Evolutionary conservation across 176 grass and related monocot genomes (phyloP).

Genomic region (Bolboschoenus planiculmis): DNA sequence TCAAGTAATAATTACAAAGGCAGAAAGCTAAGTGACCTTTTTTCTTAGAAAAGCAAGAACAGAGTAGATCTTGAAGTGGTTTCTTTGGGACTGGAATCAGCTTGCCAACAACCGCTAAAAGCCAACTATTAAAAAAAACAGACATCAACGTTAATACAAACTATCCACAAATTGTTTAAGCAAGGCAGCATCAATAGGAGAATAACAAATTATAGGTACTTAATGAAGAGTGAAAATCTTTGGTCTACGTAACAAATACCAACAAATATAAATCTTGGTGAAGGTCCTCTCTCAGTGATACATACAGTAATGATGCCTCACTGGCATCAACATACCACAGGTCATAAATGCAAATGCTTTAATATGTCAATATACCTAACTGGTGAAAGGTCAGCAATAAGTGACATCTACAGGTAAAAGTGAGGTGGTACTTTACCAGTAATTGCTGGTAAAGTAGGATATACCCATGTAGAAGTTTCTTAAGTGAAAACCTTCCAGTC

Average conservation of each 20-base stretch:
- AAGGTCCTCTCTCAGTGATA: not conserved
- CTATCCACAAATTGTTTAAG: not conserved
- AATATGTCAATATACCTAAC: not conserved
- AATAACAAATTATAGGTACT: not conserved
- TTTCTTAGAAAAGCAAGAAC: slow-evolving; percentile 26
- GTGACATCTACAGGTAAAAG: not conserved
- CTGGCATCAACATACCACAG: not conserved
- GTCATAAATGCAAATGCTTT: not conserved
- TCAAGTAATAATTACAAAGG: not conserved
- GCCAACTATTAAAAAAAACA: slow-evolving; percentile 44
- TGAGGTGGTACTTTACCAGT: not conserved
- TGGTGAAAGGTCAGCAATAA: not conserved
- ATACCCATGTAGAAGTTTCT: not conserved
- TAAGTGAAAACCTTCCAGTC: not conserved
- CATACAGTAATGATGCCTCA: not conserved
- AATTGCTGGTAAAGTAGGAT: not conserved
- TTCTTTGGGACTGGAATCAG: slow-evolving; percentile 54
- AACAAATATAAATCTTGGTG: not conserved
- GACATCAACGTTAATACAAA: not conserved
- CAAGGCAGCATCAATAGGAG: not conserved
- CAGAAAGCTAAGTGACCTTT: slow-evolving; percentile 24
- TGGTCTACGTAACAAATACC: not conserved
- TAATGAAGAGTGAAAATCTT: not conserved
- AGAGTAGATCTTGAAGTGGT: slow-evolving; percentile 33
- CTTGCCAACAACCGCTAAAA: slow-evolving; percentile 52